A percentile compares a stretch with the other conserved stretches of the same genome.
Conservation (phyloP, 148 eudicot genomes). For the Agrostemma githago region DNA sequence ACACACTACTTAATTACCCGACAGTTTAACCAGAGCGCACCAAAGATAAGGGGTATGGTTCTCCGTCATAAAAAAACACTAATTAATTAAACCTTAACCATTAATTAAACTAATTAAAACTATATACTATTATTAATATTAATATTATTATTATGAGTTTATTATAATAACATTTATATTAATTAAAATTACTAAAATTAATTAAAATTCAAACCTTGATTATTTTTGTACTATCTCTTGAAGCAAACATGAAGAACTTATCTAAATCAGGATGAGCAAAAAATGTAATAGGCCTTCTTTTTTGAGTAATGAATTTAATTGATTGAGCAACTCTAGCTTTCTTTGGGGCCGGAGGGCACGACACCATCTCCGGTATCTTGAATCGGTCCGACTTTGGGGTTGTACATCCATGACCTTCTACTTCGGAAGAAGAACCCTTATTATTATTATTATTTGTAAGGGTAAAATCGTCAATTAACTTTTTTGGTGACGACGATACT, state of each 20-base stretch:
- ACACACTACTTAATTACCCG: too few species aligned
- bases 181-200: neutral
- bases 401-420: conserved; percentile 17
- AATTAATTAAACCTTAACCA: neutral
- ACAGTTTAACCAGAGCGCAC: neutral
- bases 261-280: conserved; percentile 51
- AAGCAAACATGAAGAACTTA: conserved; percentile 40
- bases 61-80: neutral
- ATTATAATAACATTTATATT: too few species aligned
- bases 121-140: neutral
- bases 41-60: too few species aligned
- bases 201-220: conserved; percentile 28
- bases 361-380: conserved; percentile 42
- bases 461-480: neutral
- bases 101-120: neutral
- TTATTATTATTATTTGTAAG: too few species aligned
- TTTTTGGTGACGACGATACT: neutral
- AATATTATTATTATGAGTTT: neutral
- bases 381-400: conserved; percentile 47
- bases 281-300: conserved; percentile 33
- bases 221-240: conserved; percentile 9
- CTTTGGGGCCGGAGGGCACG: conserved; percentile 58
- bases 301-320: conserved; percentile 14
- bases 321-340: conserved; percentile 23
- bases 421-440: neutral